Evolutionary conservation across 495 filamentous ascomycete genomes (phyloP), one percentile per base, ranked within the genome.

Genomic region (Penicillium roqueforti): DNA sequence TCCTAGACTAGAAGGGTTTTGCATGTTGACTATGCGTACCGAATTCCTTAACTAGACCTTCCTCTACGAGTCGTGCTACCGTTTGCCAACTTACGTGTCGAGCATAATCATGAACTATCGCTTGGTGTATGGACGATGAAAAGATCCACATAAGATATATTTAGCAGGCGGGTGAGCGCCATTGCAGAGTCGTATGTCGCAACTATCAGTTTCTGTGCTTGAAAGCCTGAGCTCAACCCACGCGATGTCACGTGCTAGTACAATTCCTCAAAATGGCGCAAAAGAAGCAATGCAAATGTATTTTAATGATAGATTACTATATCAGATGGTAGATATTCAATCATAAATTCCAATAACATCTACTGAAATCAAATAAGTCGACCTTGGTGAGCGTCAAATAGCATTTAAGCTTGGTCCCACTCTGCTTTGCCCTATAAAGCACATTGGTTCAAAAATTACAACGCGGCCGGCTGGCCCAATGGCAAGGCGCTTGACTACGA

Each of bases 401-500:
- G 10, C 32, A 16, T 41, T 41, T 23, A 41, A 19, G 38, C 3
- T 6, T 13, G 19, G 11, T 13, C 1, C 40, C 40, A 42, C 13
- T 25, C 14, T n/a, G 6, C 0, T 0, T 6, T 9, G 20, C 20
- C 40, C n/a, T 20, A 25, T 23, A 16, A 0, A 0, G 5, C 39
- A 42, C 39, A 41, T 41, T 23, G 22, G 22, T 2, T 4, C 4
- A 23, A 23, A 23, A 23, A 23, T 23, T 2, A 14, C n/a, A 28
- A n/a, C n/a, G 5, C 3, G 68, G 68, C 67, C 70, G 62, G 72
- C 72, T 83, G 78, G 80, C 79, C 78, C 76, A 83, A 83, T 83
- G 81, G 81, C 76, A 83, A 83, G 81, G 80, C 80, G 80, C 81
- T 83, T 83, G 81, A 83, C 81, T 83, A 83, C 80, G 80, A 80